Evolutionary conservation across 805 yeast genomes (phyloP).

Genomic region (Kodamaea neixiangensis): DNA sequence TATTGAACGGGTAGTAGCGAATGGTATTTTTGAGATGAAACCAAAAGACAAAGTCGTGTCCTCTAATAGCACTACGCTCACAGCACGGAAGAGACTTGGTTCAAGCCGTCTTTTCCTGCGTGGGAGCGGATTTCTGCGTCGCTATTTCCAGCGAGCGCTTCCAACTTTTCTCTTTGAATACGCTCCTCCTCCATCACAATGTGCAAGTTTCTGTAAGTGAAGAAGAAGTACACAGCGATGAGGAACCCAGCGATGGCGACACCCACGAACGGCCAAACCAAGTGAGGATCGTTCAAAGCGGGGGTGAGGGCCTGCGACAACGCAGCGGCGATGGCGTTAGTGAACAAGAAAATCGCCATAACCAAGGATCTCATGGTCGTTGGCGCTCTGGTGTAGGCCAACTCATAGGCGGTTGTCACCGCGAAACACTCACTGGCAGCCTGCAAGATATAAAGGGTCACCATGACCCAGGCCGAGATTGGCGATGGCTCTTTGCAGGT

Average conservation of each 20-base stretch:
- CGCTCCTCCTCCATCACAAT: slow-evolving; percentile 40
- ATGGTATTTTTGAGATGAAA: no score
- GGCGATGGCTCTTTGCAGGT: slow-evolving; percentile 32
- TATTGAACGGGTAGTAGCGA: no score
- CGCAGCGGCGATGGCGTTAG: slow-evolving; percentile 50
- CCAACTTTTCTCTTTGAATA: slow-evolving; percentile 25
- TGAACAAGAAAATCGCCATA: slow-evolving; percentile 45
- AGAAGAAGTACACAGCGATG: slow-evolving; percentile 32
- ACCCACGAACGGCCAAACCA: slow-evolving; percentile 46
- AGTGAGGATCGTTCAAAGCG: slow-evolving; percentile 41
- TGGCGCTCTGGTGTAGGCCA: slow-evolving; percentile 55
- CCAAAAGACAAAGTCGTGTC: no score
- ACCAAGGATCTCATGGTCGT: slow-evolving; percentile 54
- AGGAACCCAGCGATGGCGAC: slow-evolving; percentile 37
- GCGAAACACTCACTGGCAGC: slow-evolving; percentile 58
- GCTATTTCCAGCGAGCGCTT: no score
- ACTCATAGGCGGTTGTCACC: slow-evolving; percentile 51
- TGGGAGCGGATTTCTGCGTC: no score
- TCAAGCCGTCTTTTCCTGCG: no score
- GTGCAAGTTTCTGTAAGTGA: slow-evolving; percentile 41
- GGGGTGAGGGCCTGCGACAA: slow-evolving; percentile 43
- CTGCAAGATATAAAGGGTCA: slow-evolving; percentile 35
- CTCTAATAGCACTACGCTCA: no score
- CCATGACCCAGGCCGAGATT: slow-evolving; percentile 32
- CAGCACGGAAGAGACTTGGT: no score